Evolutionary conservation across 2,329 filamentous ascomycete genomes (phyloP).

Genomic region (Phialophora macrospora): DNA sequence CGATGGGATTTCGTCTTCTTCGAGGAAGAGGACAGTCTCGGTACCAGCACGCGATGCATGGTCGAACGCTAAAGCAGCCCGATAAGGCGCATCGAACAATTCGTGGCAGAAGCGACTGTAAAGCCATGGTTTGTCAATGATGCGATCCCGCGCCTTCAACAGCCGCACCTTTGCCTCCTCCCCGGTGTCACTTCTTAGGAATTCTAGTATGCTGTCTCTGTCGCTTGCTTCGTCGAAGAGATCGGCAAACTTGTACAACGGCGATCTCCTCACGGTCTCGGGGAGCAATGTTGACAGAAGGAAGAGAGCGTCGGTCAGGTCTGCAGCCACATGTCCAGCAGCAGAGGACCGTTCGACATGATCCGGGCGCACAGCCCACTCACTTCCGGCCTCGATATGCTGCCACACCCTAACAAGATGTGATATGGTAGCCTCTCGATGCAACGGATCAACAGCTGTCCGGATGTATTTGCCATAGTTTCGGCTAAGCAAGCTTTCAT

Average conservation of each 20-base stretch:
- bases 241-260: constrained; percentile 18
- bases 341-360: background rate
- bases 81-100: constrained; percentile 13
- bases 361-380: background rate
- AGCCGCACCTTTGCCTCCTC: constrained; percentile 8
- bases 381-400: constrained; percentile 11
- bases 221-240: constrained; percentile 19
- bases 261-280: constrained; percentile 5
- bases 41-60: background rate
- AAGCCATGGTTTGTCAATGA: constrained; percentile 16
- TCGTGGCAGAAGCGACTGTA: constrained; percentile 17
- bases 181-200: background rate
- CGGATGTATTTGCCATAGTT: constrained; percentile 10
- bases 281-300: constrained; percentile 5
- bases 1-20: constrained; percentile 16
- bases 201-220: constrained; percentile 9
- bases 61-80: background rate
- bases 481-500: constrained; percentile 2
- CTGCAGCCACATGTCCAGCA: constrained; percentile 6
- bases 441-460: constrained; percentile 6
- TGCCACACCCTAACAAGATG: constrained; percentile 16
- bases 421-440: constrained; percentile 5
- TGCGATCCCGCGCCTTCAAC: constrained; percentile 13
- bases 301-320: constrained; percentile 9
- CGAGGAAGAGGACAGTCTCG: constrained; percentile 11